Base-by-base conservation (phyloP, 805 yeast species). In the Tetrapisispora iriomotensis region DNA sequence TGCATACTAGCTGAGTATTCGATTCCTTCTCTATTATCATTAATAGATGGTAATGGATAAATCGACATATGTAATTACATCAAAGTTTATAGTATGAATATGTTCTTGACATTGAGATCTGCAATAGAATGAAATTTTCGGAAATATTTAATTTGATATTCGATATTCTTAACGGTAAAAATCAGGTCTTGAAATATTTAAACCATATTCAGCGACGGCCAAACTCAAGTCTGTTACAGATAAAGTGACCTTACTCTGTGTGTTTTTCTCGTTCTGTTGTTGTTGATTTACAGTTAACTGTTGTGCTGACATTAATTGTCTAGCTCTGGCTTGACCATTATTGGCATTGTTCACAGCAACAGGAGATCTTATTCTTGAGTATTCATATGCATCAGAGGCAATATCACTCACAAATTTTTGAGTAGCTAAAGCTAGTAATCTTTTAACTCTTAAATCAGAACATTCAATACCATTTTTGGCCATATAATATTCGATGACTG, bases 301-400 rank as follows among this genome's bases (percentile, higher is more conserved):
- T 58, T 66, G 85, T 35, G 85, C 84, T 34, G 83, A 80, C 52
- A 75, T 65, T 39, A 85, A 66, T 24, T 85, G 90, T 50, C 85
- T 73, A 0, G 92, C 94, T 53, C 94, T 70, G 1, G 78, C 81
- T 56, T 84, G 94, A 7, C 95, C 94, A 54, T 85, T 85, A 32
- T 83, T 71, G 4, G 94, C 77, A 51, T 81, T 79, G 51, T 83
- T 79, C n/a, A 88, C 94, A 0, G 95, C 77, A 10, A 86, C 77
- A 4, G 84, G 69, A n/a, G 92, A 84, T 45, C 97, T 72, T 48
- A 92, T 92, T 44, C 97, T 69, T 8, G 95, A 83, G 56, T 86
- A 88, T 58, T 92, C 98, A 57, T 86, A 92, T 0, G 98, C 96
- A 56, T 92, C 97, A 13, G 87, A 85, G 1, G 98, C 96, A 23